Percentiles rank a stretch among this genome's conserved stretches.
Conservation (phyloP, 2,329 filamentous ascomycete species). For the Colletotrichum eremochloae region DNA sequence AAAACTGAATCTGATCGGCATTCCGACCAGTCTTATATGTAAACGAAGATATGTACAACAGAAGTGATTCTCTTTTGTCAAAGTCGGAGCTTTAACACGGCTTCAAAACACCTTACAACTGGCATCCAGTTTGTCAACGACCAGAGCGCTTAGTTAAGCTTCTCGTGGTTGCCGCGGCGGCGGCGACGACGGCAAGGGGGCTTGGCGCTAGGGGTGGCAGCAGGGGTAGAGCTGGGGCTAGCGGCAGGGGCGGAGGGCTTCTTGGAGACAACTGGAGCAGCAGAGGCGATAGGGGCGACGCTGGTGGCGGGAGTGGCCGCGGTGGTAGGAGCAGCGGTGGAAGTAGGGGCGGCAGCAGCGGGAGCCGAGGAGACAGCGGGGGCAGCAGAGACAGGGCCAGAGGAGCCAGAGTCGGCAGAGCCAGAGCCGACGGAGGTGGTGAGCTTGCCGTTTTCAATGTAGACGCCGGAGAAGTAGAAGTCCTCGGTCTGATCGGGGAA, state of each 20-base stretch:
- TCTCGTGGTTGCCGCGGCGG: slow-evolving; percentile 30
- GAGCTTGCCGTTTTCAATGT: slow-evolving; percentile 67
- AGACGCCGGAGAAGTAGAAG: slow-evolving; percentile 80
- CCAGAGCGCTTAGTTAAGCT: slow-evolving; percentile 27
- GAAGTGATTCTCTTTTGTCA: slow-evolving; percentile 14
- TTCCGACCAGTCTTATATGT: slow-evolving; percentile 28
- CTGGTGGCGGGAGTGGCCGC: slow-evolving; percentile 25
- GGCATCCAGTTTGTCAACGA: background rate
- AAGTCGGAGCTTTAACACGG: background rate
- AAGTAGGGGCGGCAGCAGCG: slow-evolving; percentile 21
- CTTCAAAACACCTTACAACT: too few relatives aligned
- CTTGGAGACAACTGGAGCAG: slow-evolving; percentile 28
- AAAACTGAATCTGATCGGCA: slow-evolving; percentile 33
- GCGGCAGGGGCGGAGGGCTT: slow-evolving; percentile 36
- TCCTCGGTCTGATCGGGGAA: slow-evolving; percentile 71
- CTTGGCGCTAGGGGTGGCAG: slow-evolving; percentile 28
- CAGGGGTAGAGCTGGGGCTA: slow-evolving; percentile 26
- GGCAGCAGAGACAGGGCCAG: slow-evolving; percentile 17
- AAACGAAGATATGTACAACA: slow-evolving; percentile 37
- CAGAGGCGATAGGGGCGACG: slow-evolving; percentile 24
- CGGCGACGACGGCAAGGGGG: slow-evolving; percentile 38
- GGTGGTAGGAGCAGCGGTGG: slow-evolving; percentile 34
- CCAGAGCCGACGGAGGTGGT: slow-evolving; percentile 48
- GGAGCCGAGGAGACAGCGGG: slow-evolving; percentile 11
- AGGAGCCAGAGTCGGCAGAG: slow-evolving; percentile 10